Conservation (phyloP, 73 alveolate genomes). For the Stentor coeruleus region DNA sequence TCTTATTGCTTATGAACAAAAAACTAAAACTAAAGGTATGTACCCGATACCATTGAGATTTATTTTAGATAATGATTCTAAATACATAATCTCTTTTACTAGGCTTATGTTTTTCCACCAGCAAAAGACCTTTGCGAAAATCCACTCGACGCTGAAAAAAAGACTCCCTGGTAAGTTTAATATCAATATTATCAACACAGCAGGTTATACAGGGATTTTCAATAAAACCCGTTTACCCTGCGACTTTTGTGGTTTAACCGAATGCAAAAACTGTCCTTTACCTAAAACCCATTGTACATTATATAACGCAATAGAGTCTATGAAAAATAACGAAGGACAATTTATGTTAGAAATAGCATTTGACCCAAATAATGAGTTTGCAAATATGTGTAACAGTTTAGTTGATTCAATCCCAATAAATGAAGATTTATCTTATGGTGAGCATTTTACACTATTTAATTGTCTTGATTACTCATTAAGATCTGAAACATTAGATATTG, state of each 20-base stretch:
- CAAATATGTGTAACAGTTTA: too few species aligned
- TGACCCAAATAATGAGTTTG: too few species aligned
- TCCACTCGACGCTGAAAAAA: neutral
- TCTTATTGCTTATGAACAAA: neutral
- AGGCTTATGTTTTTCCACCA: neutral
- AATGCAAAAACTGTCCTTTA: slow-evolving; percentile 26
- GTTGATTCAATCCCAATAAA: too few species aligned
- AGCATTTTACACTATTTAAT: neutral
- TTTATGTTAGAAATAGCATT: too few species aligned
- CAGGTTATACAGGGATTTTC: neutral
- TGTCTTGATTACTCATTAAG: neutral
- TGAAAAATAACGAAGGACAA: too few species aligned
- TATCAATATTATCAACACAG: neutral
- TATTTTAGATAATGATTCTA: neutral
- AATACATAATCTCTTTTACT: too few species aligned
- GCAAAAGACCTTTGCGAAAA: neutral
- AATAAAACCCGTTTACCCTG: slow-evolving; percentile 6
- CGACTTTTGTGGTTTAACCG: slow-evolving; percentile 14
- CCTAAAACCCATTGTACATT: too few species aligned
- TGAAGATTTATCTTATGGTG: neutral
- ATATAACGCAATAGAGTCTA: too few species aligned
- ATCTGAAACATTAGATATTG: slow-evolving; percentile 58
- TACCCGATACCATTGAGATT: too few species aligned
- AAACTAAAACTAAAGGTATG: neutral
- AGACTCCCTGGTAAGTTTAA: neutral